Conservation (phyloP, 331 rosid species). For the Rosa hybrid region DNA sequence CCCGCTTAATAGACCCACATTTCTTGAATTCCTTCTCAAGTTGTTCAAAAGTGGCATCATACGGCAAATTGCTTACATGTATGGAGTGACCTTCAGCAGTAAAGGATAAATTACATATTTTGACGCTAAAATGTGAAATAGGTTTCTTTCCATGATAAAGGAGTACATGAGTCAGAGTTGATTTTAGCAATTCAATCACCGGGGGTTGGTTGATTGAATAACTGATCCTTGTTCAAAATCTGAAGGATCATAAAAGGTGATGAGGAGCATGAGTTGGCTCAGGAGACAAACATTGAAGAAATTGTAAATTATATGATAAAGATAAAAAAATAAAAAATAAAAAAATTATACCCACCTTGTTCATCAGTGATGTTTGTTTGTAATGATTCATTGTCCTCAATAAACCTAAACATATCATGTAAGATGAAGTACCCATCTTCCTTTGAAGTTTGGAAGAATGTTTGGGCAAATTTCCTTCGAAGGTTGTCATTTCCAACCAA, state of each 20-base stretch:
- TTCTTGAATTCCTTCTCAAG: constrained; percentile 80
- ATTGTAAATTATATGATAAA: background rate
- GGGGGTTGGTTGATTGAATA: constrained; percentile 21
- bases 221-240: constrained; percentile 62
- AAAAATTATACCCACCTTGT: constrained; percentile 51
- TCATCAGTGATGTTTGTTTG: constrained; percentile 41
- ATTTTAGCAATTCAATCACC: too few relatives aligned
- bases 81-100: constrained; percentile 86
- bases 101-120: constrained; percentile 13
- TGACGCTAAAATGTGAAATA: too few relatives aligned
- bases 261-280: constrained; percentile 55
- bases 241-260: constrained; percentile 46
- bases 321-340: too few relatives aligned
- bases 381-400: constrained; percentile 56
- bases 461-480: constrained; percentile 77
- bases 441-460: constrained; percentile 92
- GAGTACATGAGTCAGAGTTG: background rate
- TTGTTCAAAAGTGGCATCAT: constrained; percentile 77
- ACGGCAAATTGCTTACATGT: constrained; percentile 80
- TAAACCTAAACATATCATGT: constrained; percentile 62
- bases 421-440: constrained; percentile 87
- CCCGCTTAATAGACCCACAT: constrained; percentile 83
- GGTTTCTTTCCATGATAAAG: background rate
- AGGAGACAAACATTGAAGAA: constrained; percentile 36
- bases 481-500: constrained; percentile 84